Base-by-base conservation (phyloP, 371 early-diverging fungal species). In the Mortierella sp. region DNA sequence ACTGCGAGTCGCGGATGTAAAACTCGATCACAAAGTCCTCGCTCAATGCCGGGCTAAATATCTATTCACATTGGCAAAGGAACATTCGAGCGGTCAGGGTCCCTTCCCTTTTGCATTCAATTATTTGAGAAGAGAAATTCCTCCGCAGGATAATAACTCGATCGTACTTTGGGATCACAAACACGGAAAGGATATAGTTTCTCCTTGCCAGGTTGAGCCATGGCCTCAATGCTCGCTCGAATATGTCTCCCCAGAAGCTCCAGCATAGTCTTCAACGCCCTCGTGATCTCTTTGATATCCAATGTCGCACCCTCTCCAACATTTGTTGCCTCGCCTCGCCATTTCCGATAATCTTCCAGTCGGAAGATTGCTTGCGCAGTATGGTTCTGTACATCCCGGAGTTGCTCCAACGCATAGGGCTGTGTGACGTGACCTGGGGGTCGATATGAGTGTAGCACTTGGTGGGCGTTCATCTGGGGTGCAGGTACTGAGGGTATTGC, bases 11-110 rank as follows among this genome's bases (percentile, higher is more conserved):
- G 16, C 80, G 77, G 70, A 86, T 79, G 44, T 76, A 86, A 46
- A 86, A 86, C 51, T 86, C 87, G 60, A 86, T 76, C 27, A 86
- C 87, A 65, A 86, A 86, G 55, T 86, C 87, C 51, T 86, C 87
- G 32, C 68, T 86, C 77, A 86, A 74, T 5, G 82, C 75, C 16
- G 87, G 87, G 38, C 82, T 82, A 54, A 86, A 86, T 29, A 86
- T 86, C 87, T 84, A 38, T n/a, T 16, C 14, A 14, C 14, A 32
- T n/a, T 32, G 32, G 58, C 51, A 51, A 5, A 0, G 16, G 16
- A 21, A 21, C 0, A 49, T 48, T 11, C 24, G 7, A 35, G 27
- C 38, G 0, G 29, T 4, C 2, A 46, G 12, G 24, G 7, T 24
- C 3, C 3, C 12, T 29, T 6, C 16, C 27, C n/a, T 29, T 27